Evolutionary conservation across 1,284 basidiomycete genomes (phyloP), one percentile per base, ranked within the genome.

Genomic region (Marasmius sp.): DNA sequence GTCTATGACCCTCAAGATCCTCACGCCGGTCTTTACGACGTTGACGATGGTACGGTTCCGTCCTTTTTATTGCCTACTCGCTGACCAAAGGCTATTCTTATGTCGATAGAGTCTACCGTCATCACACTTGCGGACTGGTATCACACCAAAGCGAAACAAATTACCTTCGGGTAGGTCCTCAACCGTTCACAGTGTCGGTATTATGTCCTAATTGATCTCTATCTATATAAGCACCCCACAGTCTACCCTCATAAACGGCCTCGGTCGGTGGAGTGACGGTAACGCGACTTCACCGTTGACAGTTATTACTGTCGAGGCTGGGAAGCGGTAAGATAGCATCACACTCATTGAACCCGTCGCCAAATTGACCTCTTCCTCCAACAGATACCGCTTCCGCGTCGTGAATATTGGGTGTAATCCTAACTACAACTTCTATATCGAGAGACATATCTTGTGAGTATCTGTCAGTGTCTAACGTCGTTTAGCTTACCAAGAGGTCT

Each of bases 1-100:
- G 71, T 84, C 52, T 81, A 84, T 51, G 80, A 83, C 64, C 75
- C 72, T 7, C 12, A 77, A 3, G 83, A 83, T 62, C 82, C 83
- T 37, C 74, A 75, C 54, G 56, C 59, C 10, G 3, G 65, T n/a
- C 51, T 81, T 34, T 82, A 83, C 61, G 81, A 82, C 61, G 66
- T 79, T 36, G 81, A 82, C 60, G 71, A 81, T 61, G 77, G 80
- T 81, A 43, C 22, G 74, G 67, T 22, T 16, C 2, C 22, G 14
- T 37, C 48, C 18, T 47, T 36, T 36, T 22, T 10, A 16, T 33
- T 36, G 1, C 41, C 18, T 14, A 10, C 20, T 57, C 38, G 3
- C 16, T 6, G 3, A 10, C 5, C 34, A 12, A 33, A 5, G 45
- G 16, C 12, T 14, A 36, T 16, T 38, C 41, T 48, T 7, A 54